A percentile compares a stretch with the other conserved stretches of the same genome.
Evolutionary conservation across 2,329 filamentous ascomycete species (phyloP).

Genomic region (Xylaria sp.): DNA sequence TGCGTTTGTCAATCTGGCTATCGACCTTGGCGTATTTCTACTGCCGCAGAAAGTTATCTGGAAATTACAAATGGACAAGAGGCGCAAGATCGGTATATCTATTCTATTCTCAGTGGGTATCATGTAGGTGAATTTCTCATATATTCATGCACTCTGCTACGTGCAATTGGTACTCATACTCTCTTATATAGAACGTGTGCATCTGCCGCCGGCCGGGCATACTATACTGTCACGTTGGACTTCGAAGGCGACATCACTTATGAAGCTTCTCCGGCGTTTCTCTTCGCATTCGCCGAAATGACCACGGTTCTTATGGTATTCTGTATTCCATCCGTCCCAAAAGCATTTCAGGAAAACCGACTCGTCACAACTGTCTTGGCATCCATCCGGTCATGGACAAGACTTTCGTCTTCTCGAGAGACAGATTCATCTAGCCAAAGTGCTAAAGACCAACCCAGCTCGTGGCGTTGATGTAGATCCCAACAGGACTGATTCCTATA

Average conservation of each 20-base stretch:
- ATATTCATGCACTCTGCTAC: background rate
- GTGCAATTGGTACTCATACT: background rate
- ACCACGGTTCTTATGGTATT: conserved; percentile 29
- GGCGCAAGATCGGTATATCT: conserved; percentile 43
- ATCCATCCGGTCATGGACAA: conserved; percentile 12
- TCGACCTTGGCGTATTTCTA: conserved; percentile 58
- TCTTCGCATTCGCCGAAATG: conserved; percentile 28
- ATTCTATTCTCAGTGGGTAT: conserved; percentile 42
- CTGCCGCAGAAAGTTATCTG: conserved; percentile 59
- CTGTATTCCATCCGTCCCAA: conserved; percentile 30
- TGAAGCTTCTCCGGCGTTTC: conserved; percentile 20
- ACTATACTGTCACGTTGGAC: conserved; percentile 14
- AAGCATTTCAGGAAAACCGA: conserved; percentile 21
- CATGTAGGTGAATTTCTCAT: conserved; percentile 30
- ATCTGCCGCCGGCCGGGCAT: conserved; percentile 28
- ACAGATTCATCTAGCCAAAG: background rate
- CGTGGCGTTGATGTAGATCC: background rate
- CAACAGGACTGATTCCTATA: background rate
- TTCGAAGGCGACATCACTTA: conserved; percentile 23
- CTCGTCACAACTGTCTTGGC: background rate
- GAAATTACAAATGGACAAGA: conserved; percentile 59
- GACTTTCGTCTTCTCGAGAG: conserved; percentile 6
- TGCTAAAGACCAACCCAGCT: background rate
- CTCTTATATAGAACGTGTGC: conserved; percentile 19
- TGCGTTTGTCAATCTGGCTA: conserved; percentile 47